These are phyloP conservation scores for Metschnikowia colocasiae DNA, from an alignment of 805 yeast species.

Conservation along the genomic window DNA sequence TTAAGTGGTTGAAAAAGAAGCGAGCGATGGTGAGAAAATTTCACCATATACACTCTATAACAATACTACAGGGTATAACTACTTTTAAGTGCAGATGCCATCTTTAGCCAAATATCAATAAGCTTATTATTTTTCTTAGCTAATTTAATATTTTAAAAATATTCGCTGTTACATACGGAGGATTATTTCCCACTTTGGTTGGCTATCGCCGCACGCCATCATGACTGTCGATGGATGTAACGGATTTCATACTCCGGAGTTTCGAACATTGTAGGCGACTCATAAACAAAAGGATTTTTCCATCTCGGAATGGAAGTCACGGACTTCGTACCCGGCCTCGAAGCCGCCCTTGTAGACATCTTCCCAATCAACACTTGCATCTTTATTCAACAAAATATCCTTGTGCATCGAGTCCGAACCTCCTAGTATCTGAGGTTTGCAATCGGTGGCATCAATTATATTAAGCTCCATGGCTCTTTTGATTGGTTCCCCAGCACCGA, in stretches of 20 bases:
- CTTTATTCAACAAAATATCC: conserved; percentile 78
- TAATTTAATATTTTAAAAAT: not conserved
- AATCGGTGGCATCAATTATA: conserved; percentile 65
- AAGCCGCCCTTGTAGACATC: conserved; percentile 72
- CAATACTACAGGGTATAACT: not conserved
- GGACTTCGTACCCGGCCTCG: conserved; percentile 35
- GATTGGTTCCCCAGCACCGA: conserved; percentile 93
- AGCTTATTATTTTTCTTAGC: not conserved
- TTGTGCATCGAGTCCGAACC: conserved; percentile 59
- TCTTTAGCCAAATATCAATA: too few relatives aligned
- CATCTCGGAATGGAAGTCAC: conserved; percentile 70
- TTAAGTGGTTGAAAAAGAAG: conserved; percentile 2
- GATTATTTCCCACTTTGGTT: not conserved
- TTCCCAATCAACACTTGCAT: conserved; percentile 85
- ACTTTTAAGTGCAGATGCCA: not conserved
- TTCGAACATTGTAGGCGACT: not conserved
- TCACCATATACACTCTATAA: not conserved
- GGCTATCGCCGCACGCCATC: not conserved
- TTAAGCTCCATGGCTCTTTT: conserved; percentile 85
- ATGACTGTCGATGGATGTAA: not conserved
- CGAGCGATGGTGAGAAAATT: conserved; percentile 8
- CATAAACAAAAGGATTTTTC: conserved; percentile 59
- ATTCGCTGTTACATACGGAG: not conserved
- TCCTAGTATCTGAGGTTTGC: conserved; percentile 61
- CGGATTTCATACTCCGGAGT: not conserved